Evolutionary conservation across 2,329 filamentous ascomycete genomes (phyloP), one percentile per base, ranked within the genome.

Genomic region (Taxawa tesnikishii): DNA sequence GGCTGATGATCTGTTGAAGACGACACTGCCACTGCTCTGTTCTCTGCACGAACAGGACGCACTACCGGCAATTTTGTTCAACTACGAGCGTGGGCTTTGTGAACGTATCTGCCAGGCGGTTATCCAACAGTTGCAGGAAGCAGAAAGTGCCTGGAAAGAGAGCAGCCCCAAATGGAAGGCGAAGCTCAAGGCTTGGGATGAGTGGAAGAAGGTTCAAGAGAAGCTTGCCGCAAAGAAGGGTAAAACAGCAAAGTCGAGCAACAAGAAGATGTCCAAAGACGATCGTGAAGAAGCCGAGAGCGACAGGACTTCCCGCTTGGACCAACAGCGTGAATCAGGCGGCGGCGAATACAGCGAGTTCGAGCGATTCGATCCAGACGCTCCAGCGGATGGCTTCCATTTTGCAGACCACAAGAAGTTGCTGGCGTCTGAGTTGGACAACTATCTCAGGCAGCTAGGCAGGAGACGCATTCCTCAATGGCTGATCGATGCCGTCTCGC

Each of bases 31-130:
- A 1, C 54, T 83, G 17, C 58, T 79, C 0, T 63, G 59, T 11
- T 66, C 74, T 18, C 60, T 85, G 1, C 68, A 82, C 29, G 58
- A 63, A 11, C 69, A 74, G 34, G 68, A 72, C 34, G 78, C 76
- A 0, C 61, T 88, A 1, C 82, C 81, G 0, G 80, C 77, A 0
- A 73, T 88, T 9, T 52, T 85, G 2, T 88, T 88, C 61, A 82
- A 83, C 47, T 88, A 82, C 43, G 77, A 85, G 41, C 72, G 79
- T 29, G 51, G 53, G 2, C 53, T 59, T 17, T 87, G 82, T 44
- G 79, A 84, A 50, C 50, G 53, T 7, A 68, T 79, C 16, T 67
- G 70, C 15, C 43, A 51, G 15, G 45, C 54, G 1, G 43, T 85
- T 0, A 49, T 77, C 2, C 43, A 52, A 1, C 60, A 73, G 36